Evolutionary conservation across 305 asterid species (phyloP).

Genomic region (Andrographis paniculata): DNA sequence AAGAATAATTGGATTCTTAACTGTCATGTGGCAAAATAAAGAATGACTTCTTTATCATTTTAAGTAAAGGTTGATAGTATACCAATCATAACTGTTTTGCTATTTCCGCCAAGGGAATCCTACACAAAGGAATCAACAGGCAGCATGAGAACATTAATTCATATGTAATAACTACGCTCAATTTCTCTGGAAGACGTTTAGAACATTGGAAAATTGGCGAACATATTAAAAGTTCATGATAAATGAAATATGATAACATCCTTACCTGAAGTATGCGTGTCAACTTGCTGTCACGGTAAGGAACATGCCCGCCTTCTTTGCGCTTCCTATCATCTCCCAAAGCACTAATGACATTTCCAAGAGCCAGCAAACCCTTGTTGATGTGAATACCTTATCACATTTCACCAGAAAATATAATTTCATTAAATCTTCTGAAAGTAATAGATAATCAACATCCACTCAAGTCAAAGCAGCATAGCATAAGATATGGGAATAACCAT

Average conservation of each 20-base stretch:
- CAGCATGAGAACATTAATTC: conserved; percentile 16
- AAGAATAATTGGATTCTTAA: too few relatives aligned
- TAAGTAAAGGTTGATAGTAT: conserved; percentile 18
- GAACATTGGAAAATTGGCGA: too few relatives aligned
- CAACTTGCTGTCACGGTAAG: conserved; percentile 95
- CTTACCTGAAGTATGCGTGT: conserved; percentile 86
- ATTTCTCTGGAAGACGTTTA: too few relatives aligned
- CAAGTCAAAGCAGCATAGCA: too few relatives aligned
- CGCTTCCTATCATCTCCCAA: conserved; percentile 92
- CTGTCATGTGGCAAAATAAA: too few relatives aligned
- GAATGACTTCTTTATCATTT: too few relatives aligned
- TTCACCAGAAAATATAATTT: conserved; percentile 11
- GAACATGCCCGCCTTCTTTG: conserved; percentile 97
- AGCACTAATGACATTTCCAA: conserved; percentile 97
- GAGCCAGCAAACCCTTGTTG: conserved; percentile 89
- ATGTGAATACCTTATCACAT: conserved; percentile 92
- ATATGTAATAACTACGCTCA: too few relatives aligned
- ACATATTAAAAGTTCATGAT: too few relatives aligned
- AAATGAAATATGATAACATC: conserved; percentile 6
- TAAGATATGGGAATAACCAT: too few relatives aligned
- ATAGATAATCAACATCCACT: too few relatives aligned
- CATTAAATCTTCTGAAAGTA: not conserved
- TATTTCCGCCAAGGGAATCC: conserved; percentile 98
- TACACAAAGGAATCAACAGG: conserved; percentile 26
- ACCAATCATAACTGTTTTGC: conserved; percentile 98